Evolutionary conservation across 768 basidiomycete species (phyloP), one percentile per base, ranked within the genome.

Genomic region (Rhodosporidiobolus sp.): DNA sequence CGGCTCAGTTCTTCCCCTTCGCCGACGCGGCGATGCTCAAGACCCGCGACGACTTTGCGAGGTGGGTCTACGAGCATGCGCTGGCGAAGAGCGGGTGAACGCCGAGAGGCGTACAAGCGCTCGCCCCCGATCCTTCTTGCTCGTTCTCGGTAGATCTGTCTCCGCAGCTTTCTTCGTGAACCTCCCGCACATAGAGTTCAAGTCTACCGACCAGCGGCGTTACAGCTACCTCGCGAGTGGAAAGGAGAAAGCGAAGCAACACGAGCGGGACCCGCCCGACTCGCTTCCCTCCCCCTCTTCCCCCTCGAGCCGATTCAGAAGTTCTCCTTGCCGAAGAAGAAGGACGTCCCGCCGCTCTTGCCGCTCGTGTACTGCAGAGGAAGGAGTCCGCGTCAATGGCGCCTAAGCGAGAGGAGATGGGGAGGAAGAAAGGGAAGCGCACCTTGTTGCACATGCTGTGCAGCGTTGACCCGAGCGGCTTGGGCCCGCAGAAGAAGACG

Each of bases 311-410:
- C 58, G n/a, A n/a, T n/a, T 70, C 60, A 71, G 38, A 75, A 69
- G 59, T 70, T 67, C 43, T 75, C 69, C 81, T 94, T 94, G 58
- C 92, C 91, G 74, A 89, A 95, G 85, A 90, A 90, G 86, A 94
- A 95, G 65, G 89, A 83, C 2, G 90, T 90, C n/a, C 79, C 79
- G 20, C 68, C n/a, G 32, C 87, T 86, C 46, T 86, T 85, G 26
- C 90, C 87, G 50, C 85, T 84, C 26, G 92, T 92, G 81, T 90
- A 91, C 82, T 65, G 57, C 34, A 32, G 24, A 7, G 24, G 7
- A 32, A 45, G 11, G n/a, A 28, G 49, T n/a, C 43, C 4, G 26
- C 46, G n/a, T n/a, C n/a, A n/a, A n/a, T n/a, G n/a, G n/a, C n/a
- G n/a, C n/a, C n/a, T n/a, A n/a, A n/a, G n/a, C 20, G 8, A 14